Evolutionary conservation across 768 basidiomycete species (phyloP).

Genomic region (Termitomyces sp.): DNA sequence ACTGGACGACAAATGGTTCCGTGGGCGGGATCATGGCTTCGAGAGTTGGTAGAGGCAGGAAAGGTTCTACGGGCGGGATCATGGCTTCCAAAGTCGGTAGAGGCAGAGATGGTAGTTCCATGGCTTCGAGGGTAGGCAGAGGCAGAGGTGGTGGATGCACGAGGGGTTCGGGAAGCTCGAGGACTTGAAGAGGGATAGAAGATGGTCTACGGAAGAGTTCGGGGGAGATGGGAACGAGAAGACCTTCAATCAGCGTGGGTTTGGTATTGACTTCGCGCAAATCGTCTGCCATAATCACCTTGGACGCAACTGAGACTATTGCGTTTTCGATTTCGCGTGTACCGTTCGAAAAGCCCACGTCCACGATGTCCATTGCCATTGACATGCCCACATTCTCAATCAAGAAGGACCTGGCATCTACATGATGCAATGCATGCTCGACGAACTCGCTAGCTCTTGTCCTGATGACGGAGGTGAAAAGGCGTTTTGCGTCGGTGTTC

Average conservation of each 20-base stretch:
- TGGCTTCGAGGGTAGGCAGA: background rate
- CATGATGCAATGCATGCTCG: background rate
- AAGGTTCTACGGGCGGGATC: background rate
- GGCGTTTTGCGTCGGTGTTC: too few species aligned
- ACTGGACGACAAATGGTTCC: background rate
- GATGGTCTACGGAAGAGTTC: background rate
- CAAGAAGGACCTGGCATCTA: background rate
- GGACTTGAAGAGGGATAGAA: too few species aligned
- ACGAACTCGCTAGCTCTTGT: background rate
- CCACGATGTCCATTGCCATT: background rate
- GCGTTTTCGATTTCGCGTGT: background rate
- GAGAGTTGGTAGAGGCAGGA: background rate
- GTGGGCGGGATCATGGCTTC: background rate
- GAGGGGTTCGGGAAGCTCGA: background rate
- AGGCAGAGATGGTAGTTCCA: background rate
- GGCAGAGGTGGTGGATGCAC: background rate
- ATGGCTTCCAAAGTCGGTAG: background rate
- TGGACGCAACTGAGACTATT: background rate
- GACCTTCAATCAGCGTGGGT: background rate
- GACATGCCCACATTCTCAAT: background rate
- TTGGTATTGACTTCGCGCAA: background rate
- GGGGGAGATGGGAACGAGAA: background rate
- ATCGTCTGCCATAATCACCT: background rate
- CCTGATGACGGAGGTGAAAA: background rate
- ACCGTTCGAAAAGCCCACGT: background rate